These are phyloP conservation scores for Soucietia sequanensis DNA, from an alignment of 805 yeast species.

Conservation along the genomic window DNA sequence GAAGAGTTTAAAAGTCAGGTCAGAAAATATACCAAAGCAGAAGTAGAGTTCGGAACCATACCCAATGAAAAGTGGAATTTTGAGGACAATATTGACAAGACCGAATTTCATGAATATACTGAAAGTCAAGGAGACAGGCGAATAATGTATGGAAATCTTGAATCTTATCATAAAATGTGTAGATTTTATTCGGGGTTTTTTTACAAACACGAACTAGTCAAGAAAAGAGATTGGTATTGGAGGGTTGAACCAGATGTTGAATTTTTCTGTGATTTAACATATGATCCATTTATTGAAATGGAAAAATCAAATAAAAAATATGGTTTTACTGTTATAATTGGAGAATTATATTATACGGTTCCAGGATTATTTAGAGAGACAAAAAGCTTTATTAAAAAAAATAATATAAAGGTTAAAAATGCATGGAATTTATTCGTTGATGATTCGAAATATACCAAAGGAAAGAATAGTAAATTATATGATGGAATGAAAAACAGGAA, in stretches of 20 bases:
- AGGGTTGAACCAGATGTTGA: constrained; percentile 92
- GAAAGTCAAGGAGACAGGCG: constrained; percentile 78
- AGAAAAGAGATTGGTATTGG: constrained; percentile 88
- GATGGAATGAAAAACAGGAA: constrained; percentile 15
- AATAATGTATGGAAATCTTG: constrained; percentile 79
- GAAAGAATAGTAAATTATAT: constrained; percentile 19
- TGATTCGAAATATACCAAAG: constrained; percentile 22
- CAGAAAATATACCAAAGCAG: constrained; percentile 50
- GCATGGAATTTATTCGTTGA: constrained; percentile 68
- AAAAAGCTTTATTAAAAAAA: constrained; percentile 53
- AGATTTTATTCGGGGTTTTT: constrained; percentile 86
- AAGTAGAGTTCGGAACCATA: constrained; percentile 71
- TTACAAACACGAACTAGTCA: constrained; percentile 73
- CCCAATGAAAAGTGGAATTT: constrained; percentile 68
- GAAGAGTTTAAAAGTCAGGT: constrained; percentile 61
- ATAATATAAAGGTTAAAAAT: constrained; percentile 48
- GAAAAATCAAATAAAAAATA: constrained; percentile 63
- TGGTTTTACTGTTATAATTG: constrained; percentile 79
- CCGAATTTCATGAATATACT: constrained; percentile 54
- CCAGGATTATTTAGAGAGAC: constrained; percentile 81
- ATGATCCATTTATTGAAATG: constrained; percentile 90
- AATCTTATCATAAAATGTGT: constrained; percentile 92
- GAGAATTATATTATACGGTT: constrained; percentile 77
- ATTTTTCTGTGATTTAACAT: constrained; percentile 85
- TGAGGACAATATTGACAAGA: constrained; percentile 35